Conservation (phyloP, 345 rosid genomes). For the Triadica sebifera region DNA sequence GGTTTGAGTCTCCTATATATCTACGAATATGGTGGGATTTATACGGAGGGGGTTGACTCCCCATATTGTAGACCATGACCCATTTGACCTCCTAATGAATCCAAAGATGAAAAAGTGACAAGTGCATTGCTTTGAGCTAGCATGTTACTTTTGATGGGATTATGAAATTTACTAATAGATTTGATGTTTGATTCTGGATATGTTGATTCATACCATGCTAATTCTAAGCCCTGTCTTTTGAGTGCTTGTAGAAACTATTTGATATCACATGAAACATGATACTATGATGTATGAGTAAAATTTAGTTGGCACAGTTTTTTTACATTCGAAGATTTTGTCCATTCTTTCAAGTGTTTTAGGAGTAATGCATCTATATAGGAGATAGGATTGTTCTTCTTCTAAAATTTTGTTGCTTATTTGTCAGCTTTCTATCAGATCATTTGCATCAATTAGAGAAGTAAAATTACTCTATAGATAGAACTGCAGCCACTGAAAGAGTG, state of each 20-base stretch:
- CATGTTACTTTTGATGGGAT: neutral
- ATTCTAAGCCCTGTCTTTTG: neutral
- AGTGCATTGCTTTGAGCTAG: neutral
- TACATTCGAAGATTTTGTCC: neutral
- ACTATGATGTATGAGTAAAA: neutral
- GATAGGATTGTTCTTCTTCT: neutral
- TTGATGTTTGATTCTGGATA: neutral
- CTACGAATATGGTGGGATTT: neutral
- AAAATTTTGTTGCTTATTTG: neutral
- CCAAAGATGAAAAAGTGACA: neutral
- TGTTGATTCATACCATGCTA: no score
- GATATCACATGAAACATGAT: neutral
- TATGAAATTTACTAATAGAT: neutral
- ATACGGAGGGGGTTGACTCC: neutral
- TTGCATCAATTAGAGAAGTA: neutral
- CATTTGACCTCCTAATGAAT: constrained; percentile 1
- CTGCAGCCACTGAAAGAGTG: neutral
- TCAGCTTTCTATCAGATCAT: neutral
- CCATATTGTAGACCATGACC: neutral
- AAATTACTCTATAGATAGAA: neutral
- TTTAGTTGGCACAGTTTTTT: neutral
- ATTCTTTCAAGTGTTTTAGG: neutral
- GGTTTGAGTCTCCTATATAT: neutral
- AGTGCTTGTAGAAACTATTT: neutral
- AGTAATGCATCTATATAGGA: neutral